These are phyloP conservation scores for Populus simonii DNA, from an alignment of 345 rosid species.

Conservation along the genomic window DNA sequence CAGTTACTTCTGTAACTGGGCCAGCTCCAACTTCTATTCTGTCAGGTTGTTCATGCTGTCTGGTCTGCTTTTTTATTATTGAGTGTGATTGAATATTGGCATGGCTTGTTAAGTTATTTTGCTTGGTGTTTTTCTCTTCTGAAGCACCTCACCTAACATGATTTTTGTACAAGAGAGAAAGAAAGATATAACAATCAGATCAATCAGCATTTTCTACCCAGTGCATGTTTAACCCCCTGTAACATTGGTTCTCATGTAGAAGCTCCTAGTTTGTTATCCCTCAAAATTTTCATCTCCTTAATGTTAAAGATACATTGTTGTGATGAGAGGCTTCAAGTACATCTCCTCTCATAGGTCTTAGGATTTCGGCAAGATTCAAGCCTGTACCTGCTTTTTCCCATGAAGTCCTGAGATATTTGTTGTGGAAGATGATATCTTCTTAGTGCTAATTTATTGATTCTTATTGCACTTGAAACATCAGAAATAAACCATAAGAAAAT, in stretches of 20 bases:
- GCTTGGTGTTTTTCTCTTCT: neutral
- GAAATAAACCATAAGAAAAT: neutral
- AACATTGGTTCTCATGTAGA: neutral
- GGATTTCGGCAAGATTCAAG: slow-evolving; percentile 6
- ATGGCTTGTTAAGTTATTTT: slow-evolving; percentile 6
- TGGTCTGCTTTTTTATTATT: neutral
- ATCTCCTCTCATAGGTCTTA: neutral
- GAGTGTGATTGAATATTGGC: slow-evolving; percentile 13
- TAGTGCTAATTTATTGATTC: slow-evolving; percentile 2
- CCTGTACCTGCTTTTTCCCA: neutral
- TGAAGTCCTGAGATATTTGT: neutral
- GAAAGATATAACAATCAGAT: neutral
- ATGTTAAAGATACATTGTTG: neutral
- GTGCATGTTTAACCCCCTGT: neutral
- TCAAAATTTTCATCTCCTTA: neutral
- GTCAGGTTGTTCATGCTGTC: slow-evolving; percentile 47
- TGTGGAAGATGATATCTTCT: neutral
- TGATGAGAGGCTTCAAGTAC: neutral
- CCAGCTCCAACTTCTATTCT: slow-evolving; percentile 58
- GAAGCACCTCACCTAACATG: neutral
- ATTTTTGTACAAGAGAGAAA: neutral
- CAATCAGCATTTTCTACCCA: neutral
- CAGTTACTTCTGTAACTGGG: slow-evolving; percentile 61
- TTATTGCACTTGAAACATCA: neutral
- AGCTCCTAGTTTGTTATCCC: slow-evolving; percentile 7